Evolutionary conservation across 495 filamentous ascomycete species (phyloP).

Genomic region (Daldinia concentrica): DNA sequence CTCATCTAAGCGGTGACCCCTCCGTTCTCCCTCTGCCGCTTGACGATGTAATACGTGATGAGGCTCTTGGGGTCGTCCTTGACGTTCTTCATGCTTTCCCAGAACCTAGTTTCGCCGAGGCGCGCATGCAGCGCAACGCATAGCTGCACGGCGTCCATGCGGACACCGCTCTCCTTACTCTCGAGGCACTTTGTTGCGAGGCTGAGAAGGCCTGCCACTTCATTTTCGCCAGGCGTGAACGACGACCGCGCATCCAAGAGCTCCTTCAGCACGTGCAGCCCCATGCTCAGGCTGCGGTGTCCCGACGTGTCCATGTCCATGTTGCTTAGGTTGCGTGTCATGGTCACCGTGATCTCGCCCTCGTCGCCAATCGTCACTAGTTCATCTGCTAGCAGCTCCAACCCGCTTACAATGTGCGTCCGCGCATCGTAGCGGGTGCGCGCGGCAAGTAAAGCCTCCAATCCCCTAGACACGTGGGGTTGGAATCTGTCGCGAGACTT

Average conservation of each 20-base stretch:
- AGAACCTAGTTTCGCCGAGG: constrained; percentile 71
- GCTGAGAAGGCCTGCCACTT: constrained; percentile 59
- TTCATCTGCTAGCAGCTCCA: constrained; percentile 63
- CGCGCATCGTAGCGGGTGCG: constrained; percentile 67
- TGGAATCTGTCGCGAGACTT: constrained; percentile 71
- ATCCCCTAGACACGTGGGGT: constrained; percentile 68
- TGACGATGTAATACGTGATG: constrained; percentile 85
- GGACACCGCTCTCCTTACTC: constrained; percentile 77
- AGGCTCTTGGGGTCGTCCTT: constrained; percentile 75
- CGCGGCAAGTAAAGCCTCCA: constrained; percentile 74
- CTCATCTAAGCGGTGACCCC: constrained; percentile 4
- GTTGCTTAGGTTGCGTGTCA: constrained; percentile 52
- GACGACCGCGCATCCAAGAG: constrained; percentile 55
- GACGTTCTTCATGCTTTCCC: constrained; percentile 68
- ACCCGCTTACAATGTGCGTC: constrained; percentile 62
- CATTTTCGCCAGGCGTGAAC: constrained; percentile 54
- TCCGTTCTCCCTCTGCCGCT: constrained; percentile 60
- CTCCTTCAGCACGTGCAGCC: constrained; percentile 65
- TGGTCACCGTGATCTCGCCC: constrained; percentile 57
- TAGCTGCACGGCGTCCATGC: constrained; percentile 79
- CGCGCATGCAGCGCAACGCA: constrained; percentile 77
- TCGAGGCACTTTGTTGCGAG: constrained; percentile 71
- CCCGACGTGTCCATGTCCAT: constrained; percentile 51
- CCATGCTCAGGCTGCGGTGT: constrained; percentile 64
- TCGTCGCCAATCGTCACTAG: constrained; percentile 62